These are phyloP conservation scores for Kalmusia sp. DNA, from an alignment of 2,329 filamentous ascomycete genomes.

Conservation along the genomic window DNA sequence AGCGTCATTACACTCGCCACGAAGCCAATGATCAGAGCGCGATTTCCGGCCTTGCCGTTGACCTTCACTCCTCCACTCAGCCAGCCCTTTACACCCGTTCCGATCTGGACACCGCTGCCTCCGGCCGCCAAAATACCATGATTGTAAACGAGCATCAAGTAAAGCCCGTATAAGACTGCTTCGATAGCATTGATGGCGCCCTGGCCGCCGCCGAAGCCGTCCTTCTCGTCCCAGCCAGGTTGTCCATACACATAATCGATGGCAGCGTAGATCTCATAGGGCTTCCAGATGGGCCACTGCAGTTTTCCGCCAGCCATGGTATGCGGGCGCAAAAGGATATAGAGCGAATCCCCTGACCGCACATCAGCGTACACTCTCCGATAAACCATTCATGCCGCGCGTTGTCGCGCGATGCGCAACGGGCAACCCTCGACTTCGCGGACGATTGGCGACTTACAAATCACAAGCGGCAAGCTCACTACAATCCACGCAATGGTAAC, in stretches of 20 bases:
- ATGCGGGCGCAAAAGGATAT: constrained; percentile 80
- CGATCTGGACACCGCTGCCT: constrained; percentile 49
- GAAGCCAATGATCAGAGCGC: constrained; percentile 66
- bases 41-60: constrained; percentile 58
- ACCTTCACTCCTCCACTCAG: constrained; percentile 59
- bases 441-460: constrained; percentile 55
- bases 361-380: neutral
- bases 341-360: constrained; percentile 68
- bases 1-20: constrained; percentile 68
- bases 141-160: constrained; percentile 61
- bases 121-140: constrained; percentile 44
- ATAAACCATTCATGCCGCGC: neutral
- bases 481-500: constrained; percentile 73
- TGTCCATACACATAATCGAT: constrained; percentile 85
- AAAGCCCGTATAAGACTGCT: constrained; percentile 69
- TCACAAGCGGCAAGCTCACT: constrained; percentile 77
- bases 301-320: constrained; percentile 79
- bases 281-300: constrained; percentile 75
- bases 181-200: constrained; percentile 72
- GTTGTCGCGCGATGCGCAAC: neutral
- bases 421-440: neutral
- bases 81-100: constrained; percentile 50
- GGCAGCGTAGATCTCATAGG: constrained; percentile 80
- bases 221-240: constrained; percentile 68
- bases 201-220: constrained; percentile 83